Evolutionary conservation across 1,284 basidiomycete species (phyloP), one percentile per base, ranked within the genome.

Genomic region (Moniliophthora roreri): DNA sequence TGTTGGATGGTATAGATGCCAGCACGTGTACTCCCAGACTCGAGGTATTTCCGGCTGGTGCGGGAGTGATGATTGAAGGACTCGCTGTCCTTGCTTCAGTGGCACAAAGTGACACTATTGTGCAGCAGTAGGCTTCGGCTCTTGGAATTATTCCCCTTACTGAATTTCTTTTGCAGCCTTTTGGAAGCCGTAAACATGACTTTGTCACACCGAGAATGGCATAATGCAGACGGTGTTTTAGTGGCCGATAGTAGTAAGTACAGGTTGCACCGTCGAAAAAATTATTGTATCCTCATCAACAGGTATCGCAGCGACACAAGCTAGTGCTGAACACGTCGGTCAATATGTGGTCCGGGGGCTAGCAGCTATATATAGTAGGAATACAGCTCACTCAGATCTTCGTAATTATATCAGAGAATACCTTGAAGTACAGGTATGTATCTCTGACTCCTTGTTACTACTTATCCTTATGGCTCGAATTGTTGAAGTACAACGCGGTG

Each of bases 401-500:
- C 26, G 50, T 5, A 20, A 15, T 0, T 56, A 51, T 11, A 40
- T 60, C 16, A 38, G 45, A 4, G 28, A 11, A 32, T 32, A 32
- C 28, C 28, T 32, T 32, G 28, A 11, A 6, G 28, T 32, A 6
- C 28, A 32, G 28, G 28, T 32, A 32, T 32, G 11, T 6, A 6
- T 32, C 28, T 32, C 28, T 32, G 28, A 32, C 28, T 32, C 28
- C 11, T n/a, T n/a, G n/a, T n/a, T n/a, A 21, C 18, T 18, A 15
- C 24, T n/a, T 13, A 4, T 16, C 16, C 47, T 36, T 21, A 35
- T 18, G 6, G 7, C 13, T 2, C 24, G 15, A 28, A 16, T 24
- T 20, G 20, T n/a, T 13, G 15, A 51, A 53, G 53, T 58, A 55
- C 24, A 58, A 58, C 44, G 57, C 57, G 8, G 36, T 58, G 16